Conservation (phyloP, 1,284 basidiomycete species). For the Marasmius tenuissimus region DNA sequence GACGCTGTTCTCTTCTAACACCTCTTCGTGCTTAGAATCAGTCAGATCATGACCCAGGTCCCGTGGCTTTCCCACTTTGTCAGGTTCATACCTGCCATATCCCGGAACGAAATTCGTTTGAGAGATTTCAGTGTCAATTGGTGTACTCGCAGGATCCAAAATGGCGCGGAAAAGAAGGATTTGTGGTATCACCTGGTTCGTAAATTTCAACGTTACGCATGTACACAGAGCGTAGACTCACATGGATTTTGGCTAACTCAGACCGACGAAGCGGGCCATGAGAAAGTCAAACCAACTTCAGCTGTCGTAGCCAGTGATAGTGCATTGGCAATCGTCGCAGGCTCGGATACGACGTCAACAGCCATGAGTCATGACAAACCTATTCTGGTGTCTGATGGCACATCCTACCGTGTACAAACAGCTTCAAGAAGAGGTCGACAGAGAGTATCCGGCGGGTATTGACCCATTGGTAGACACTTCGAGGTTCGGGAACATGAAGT, state of each 20-base stretch:
- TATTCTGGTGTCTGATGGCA: conserved; percentile 45
- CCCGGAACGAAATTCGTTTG: conserved; percentile 21
- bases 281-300: conserved; percentile 34
- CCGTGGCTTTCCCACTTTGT: background rate
- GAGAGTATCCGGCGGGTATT: background rate
- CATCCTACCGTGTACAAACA: conserved; percentile 43
- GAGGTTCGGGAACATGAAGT: background rate
- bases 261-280: conserved; percentile 43
- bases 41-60: background rate
- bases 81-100: background rate
- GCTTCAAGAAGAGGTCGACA: conserved; percentile 39
- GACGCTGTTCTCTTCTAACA: background rate
- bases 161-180: conserved; percentile 40
- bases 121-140: conserved; percentile 31
- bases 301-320: conserved; percentile 41
- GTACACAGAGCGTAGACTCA: background rate
- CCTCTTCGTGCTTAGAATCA: background rate
- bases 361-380: conserved; percentile 23
- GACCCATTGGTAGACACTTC: background rate
- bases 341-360: conserved; percentile 56
- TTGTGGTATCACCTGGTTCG: conserved; percentile 44
- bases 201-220: background rate
- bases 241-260: conserved; percentile 16
- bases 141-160: conserved; percentile 30
- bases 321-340: conserved; percentile 53